Evolutionary conservation across 306 rosid species (phyloP).

Genomic region (Cotoneaster glaucophyllus): DNA sequence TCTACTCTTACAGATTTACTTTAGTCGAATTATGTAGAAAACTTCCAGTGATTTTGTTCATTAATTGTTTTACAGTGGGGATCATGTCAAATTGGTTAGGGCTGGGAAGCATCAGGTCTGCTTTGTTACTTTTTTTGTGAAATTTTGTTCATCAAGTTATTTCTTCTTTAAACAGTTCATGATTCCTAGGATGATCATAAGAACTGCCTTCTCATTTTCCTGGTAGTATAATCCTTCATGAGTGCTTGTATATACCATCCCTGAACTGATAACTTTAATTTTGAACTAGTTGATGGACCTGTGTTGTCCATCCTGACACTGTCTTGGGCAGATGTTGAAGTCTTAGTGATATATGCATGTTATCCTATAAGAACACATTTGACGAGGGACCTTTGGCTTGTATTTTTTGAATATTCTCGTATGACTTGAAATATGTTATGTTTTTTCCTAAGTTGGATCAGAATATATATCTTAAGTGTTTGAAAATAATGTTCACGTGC

Average conservation of each 20-base stretch:
- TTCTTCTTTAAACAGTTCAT: not conserved
- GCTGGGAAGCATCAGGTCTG: conserved; percentile 93
- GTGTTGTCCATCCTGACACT: not conserved
- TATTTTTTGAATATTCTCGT: not conserved
- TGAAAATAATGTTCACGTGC: not conserved
- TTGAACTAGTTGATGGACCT: not conserved
- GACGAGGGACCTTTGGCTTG: not conserved
- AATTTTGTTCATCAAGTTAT: conserved; percentile 1
- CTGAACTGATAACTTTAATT: conserved; percentile 1
- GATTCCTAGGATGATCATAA: not conserved
- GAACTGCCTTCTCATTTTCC: conserved; percentile 5
- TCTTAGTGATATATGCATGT: not conserved
- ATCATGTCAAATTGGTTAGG: conserved; percentile 72
- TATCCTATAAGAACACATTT: not conserved
- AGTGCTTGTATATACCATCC: not conserved
- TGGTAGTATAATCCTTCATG: not conserved
- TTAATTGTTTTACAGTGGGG: conserved; percentile 50
- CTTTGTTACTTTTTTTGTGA: conserved; percentile 20
- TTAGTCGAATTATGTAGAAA: conserved; percentile 7
- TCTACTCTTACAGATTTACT: not conserved
- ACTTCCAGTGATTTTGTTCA: conserved; percentile 11
- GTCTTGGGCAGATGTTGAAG: not conserved
- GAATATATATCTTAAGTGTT: not conserved
- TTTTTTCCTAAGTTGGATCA: not conserved
- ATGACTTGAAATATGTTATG: not conserved